phyloP scores from a whole-genome alignment of 163 green algal genomes.

The Scenedesmus sp. region DNA sequence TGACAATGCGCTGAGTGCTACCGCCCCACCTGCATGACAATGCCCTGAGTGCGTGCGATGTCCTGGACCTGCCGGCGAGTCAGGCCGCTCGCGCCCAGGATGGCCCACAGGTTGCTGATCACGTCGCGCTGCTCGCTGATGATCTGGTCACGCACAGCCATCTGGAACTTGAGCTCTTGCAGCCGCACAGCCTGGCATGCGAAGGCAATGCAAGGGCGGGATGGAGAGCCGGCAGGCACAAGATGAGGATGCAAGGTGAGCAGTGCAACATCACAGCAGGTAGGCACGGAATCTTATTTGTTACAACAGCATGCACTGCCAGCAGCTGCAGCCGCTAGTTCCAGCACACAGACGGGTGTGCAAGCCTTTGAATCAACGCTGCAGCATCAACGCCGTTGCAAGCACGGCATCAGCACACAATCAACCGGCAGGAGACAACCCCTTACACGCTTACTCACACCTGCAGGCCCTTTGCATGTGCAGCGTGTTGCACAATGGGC shows the following conservation, averaged over 20 bases:
- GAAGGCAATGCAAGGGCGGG: neutral
- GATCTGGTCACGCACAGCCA: constrained; percentile 85
- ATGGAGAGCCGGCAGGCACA: neutral
- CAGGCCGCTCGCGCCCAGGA: constrained; percentile 74
- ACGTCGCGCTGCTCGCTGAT: constrained; percentile 82
- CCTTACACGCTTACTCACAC: too few relatives aligned
- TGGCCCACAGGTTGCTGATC: constrained; percentile 80
- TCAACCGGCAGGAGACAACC: too few relatives aligned
- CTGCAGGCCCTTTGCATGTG: too few relatives aligned
- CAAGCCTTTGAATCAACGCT: neutral
- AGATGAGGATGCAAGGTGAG: neutral
- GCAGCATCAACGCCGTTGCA: neutral
- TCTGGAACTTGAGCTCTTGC: constrained; percentile 84
- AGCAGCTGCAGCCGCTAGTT: neutral
- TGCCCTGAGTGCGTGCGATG: constrained; percentile 41
- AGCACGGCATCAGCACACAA: too few relatives aligned
- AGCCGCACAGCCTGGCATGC: constrained; percentile 67
- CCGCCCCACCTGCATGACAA: constrained; percentile 13
- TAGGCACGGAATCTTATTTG: neutral
- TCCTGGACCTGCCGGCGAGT: constrained; percentile 57
- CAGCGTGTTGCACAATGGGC: too few relatives aligned
- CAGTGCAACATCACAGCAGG: neutral
- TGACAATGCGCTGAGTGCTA: neutral
- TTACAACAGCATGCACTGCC: neutral
- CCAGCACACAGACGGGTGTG: too few relatives aligned